These are phyloP conservation scores for Vickermania spadyakhi DNA, from an alignment of 208 protist species.

Conservation along the genomic window DNA sequence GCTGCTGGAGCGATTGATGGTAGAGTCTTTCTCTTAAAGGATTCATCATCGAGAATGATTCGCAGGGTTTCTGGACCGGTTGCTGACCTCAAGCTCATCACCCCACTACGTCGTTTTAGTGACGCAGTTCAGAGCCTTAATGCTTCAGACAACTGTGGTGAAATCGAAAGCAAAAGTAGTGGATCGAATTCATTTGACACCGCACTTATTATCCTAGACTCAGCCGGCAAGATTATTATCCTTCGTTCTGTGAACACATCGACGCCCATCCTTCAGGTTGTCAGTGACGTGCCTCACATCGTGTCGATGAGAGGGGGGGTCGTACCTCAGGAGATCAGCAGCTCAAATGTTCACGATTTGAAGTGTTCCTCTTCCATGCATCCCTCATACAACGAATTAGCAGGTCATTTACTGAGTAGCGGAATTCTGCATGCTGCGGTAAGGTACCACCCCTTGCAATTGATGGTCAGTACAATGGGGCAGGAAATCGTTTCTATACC, in stretches of 20 bases:
- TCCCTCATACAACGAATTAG: background rate
- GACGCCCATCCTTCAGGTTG: background rate
- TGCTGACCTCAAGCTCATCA: constrained; percentile 52
- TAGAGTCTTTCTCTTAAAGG: constrained; percentile 30
- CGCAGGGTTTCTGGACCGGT: constrained; percentile 57
- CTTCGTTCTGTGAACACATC: constrained; percentile 30
- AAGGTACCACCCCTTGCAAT: constrained; percentile 18
- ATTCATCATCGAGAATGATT: constrained; percentile 13
- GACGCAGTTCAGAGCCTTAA: background rate
- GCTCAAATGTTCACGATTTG: no score
- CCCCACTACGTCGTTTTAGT: no score
- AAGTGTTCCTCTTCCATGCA: no score
- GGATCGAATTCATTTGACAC: background rate
- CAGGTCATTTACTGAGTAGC: constrained; percentile 63
- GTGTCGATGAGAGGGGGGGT: constrained; percentile 15
- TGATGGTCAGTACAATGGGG: constrained; percentile 74
- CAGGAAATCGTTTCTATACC: constrained; percentile 59
- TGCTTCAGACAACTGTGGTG: background rate
- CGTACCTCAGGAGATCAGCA: no score
- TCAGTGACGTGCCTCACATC: constrained; percentile 15
- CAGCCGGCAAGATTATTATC: constrained; percentile 46
- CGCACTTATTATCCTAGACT: constrained; percentile 58
- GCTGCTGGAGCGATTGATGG: constrained; percentile 59
- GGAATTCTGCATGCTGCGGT: constrained; percentile 35
- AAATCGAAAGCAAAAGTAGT: background rate